Base-by-base conservation (phyloP, 2,329 filamentous ascomycete species). In the Ophiostoma triangulosporum region DNA sequence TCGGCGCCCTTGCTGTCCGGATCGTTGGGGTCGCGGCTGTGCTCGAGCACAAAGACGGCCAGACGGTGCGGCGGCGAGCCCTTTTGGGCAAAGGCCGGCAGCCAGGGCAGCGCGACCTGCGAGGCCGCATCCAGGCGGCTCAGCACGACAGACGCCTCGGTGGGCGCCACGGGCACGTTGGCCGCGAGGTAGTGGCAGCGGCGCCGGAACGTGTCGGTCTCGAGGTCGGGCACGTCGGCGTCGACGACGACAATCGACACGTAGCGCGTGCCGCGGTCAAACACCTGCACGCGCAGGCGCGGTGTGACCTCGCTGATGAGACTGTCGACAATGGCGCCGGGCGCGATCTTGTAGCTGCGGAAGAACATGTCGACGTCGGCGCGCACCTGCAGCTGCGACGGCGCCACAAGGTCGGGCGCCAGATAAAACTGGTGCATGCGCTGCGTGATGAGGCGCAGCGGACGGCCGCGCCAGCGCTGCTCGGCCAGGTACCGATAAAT, bases 401-500 rank as follows among this genome's bases (percentile, higher is more conserved):
- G 48, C 51, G 89, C 83, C 4, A 97, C 76, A 24, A 97, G 74
- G 67, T 98, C 93, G 14, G 93, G 93, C 6, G 95, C 78, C 54
- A 98, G 82, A 63, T 83, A 77, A 75, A 97, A 85, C 66, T 95
- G 88, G 49, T 78, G 73, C 63, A 97, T 84, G 64, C 93, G 85
- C 73, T 98, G 93, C 58, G 82, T 74, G 58, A 94, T 78, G 58
- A 97, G 72, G 61, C 81, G 80, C 62, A 84, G 81, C 65, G 88
- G 84, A 72, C 93, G 89, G 59, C 81, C 75, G 61, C 84, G 82
- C 93, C 93, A 98, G 72, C 94, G 89, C 62, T 77, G 73, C 64
- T 95, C 80, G 57, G 91, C 88, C 50, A 97, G 83, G 68, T 86
- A 79, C 59, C 91, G 86, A 73, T 98, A 98, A 65, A 98, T 90